A percentile compares a stretch with the other conserved stretches of the same genome.
Conservation (phyloP, 2,329 filamentous ascomycete genomes). For the Epichloe baconii region DNA sequence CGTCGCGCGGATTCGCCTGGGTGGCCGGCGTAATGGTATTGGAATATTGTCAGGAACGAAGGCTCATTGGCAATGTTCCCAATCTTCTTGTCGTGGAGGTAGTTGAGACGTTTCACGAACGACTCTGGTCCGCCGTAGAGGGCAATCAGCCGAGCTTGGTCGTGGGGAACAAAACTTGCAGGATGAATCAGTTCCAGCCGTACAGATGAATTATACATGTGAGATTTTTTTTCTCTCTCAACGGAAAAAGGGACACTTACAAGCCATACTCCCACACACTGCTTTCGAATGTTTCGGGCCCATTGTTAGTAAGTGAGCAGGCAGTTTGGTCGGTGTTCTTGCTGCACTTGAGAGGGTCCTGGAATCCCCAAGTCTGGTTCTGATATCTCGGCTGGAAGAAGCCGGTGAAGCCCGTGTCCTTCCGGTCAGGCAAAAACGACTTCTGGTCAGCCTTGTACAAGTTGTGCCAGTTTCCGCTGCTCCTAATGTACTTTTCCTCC, state of each 20-base stretch:
- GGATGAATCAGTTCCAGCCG: neutral
- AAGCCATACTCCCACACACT: conserved; percentile 64
- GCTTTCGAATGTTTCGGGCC: conserved; percentile 59
- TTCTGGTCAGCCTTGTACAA: conserved; percentile 48
- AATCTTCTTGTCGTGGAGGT: conserved; percentile 49
- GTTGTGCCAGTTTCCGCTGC: conserved; percentile 54
- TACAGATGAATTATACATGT: too few species aligned
- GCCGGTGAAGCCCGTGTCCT: conserved; percentile 51
- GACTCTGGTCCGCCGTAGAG: conserved; percentile 44
- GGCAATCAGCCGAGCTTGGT: conserved; percentile 38
- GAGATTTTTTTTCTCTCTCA: too few species aligned
- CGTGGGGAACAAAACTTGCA: conserved; percentile 37
- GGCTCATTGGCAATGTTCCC: conserved; percentile 53
- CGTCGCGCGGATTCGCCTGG: conserved; percentile 41
- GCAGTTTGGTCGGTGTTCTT: conserved; percentile 35
- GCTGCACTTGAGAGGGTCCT: conserved; percentile 54
- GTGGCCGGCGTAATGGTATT: conserved; percentile 57
- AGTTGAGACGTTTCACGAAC: conserved; percentile 48
- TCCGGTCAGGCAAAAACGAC: conserved; percentile 38
- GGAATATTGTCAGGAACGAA: conserved; percentile 49
- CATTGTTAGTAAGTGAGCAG: conserved; percentile 48
- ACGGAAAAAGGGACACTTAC: conserved; percentile 21
- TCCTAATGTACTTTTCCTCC: conserved; percentile 43
- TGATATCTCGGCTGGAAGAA: conserved; percentile 58
- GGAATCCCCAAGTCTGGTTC: conserved; percentile 55